Conservation (phyloP, 2,329 filamentous ascomycete species). For the Cladosporium velox region DNA sequence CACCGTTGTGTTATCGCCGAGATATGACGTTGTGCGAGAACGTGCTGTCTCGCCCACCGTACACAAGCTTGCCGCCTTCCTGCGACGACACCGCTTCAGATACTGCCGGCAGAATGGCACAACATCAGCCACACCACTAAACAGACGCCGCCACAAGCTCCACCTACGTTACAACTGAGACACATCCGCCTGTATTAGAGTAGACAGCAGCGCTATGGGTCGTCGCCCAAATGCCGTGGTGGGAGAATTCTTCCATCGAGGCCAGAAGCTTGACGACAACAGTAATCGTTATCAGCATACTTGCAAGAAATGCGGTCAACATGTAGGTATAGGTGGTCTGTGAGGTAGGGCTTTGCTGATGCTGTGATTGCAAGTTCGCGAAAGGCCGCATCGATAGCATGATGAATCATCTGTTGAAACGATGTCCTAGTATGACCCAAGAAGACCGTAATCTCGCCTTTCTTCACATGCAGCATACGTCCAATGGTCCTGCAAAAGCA, state of each 20-base stretch:
- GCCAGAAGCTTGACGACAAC: slow-evolving; percentile 81
- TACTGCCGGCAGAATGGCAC: slow-evolving; percentile 18
- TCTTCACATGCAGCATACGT: slow-evolving; percentile 49
- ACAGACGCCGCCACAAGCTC: background rate
- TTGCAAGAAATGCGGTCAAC: slow-evolving; percentile 83
- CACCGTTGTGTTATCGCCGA: background rate
- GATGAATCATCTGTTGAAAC: slow-evolving; percentile 78
- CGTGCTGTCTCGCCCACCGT: slow-evolving; percentile 11
- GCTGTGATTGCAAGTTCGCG: slow-evolving; percentile 59
- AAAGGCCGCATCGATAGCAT: slow-evolving; percentile 86
- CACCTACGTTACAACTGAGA: background rate
- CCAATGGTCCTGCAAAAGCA: slow-evolving; percentile 3
- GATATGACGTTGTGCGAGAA: slow-evolving; percentile 11
- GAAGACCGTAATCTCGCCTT: slow-evolving; percentile 56
- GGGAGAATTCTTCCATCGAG: slow-evolving; percentile 83
- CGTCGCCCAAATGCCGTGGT: slow-evolving; percentile 82
- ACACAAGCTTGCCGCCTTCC: background rate
- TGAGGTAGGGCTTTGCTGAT: slow-evolving; percentile 1
- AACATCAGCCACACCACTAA: background rate
- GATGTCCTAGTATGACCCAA: slow-evolving; percentile 67
- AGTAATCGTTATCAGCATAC: slow-evolving; percentile 92
- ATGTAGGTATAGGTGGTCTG: slow-evolving; percentile 40
- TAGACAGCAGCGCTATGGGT: slow-evolving; percentile 59
- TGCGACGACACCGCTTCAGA: slow-evolving; percentile 17
- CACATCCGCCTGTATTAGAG: background rate